A percentile compares a stretch with the other conserved stretches of the same genome.
These are phyloP conservation scores for Sphaerulina populicola DNA, from an alignment of 2,329 filamentous ascomycete species.

Conservation along the genomic window DNA sequence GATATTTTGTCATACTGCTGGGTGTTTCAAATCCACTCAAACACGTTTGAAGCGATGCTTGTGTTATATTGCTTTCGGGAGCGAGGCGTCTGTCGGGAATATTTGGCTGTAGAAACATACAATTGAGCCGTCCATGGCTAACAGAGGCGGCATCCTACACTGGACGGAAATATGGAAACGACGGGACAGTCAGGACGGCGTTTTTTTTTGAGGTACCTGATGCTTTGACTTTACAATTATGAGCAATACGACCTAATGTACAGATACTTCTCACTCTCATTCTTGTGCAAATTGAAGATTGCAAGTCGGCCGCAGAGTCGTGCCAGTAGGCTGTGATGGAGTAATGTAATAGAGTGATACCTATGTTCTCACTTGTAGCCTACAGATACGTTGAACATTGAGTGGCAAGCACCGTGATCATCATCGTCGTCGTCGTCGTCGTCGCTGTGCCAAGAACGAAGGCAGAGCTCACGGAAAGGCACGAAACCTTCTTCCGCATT, in stretches of 20 bases:
- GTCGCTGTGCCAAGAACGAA: no score
- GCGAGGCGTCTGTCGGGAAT: conserved; percentile 9
- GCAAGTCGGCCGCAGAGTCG: no score
- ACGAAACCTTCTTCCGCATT: neutral
- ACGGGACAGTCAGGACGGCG: neutral
- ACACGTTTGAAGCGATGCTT: neutral
- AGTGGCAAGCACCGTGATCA: no score
- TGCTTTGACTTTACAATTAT: conserved; percentile 3
- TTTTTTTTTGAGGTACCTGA: no score
- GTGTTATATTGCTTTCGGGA: neutral
- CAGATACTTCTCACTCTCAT: conserved; percentile 6
- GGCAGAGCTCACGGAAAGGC: neutral
- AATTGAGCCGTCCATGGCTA: neutral
- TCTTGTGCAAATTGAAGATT: no score
- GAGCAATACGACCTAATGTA: conserved; percentile 9
- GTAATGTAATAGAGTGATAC: no score
- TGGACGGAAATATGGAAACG: conserved; percentile 2
- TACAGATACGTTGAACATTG: no score
- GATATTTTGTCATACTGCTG: neutral
- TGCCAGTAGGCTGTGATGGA: no score
- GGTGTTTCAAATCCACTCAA: neutral
- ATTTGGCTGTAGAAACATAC: conserved; percentile 2
- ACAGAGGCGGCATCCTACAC: conserved; percentile 1
- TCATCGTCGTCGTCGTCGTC: no score
- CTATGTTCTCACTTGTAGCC: no score